These are phyloP conservation scores for Lagenaria siceraria DNA, from an alignment of 306 rosid genomes.

Conservation along the genomic window DNA sequence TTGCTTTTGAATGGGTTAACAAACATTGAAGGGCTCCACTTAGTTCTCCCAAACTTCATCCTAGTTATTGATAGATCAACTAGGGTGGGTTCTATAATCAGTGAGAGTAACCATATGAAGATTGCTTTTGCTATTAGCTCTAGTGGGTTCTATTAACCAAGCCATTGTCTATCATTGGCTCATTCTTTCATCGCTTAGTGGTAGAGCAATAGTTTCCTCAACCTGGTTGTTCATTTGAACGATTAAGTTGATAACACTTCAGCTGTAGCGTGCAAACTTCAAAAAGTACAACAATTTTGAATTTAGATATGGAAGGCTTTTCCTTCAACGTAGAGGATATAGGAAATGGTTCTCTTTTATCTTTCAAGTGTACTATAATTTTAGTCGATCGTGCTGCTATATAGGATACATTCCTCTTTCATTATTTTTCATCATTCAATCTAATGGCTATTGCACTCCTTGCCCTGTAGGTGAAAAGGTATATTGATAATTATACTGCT, in stretches of 20 bases:
- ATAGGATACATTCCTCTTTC: neutral
- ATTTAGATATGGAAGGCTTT: neutral
- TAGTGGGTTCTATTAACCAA: neutral
- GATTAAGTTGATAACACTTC: neutral
- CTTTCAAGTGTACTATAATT: neutral
- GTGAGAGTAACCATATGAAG: neutral
- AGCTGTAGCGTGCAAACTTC: neutral
- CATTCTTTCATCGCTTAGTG: neutral
- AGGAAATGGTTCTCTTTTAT: neutral
- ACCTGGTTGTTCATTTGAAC: neutral
- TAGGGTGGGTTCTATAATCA: neutral
- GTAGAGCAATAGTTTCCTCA: neutral
- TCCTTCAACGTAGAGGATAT: neutral
- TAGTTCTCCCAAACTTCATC: neutral
- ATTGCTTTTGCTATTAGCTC: neutral
- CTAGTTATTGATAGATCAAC: neutral
- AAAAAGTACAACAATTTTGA: neutral
- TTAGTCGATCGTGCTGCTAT: neutral
- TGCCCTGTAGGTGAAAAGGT: constrained; percentile 69
- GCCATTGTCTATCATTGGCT: neutral
- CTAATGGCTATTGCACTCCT: neutral
- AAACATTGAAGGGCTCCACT: neutral
- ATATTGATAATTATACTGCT: constrained; percentile 73
- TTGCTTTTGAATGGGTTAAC: neutral
- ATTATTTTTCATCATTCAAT: neutral